phyloP scores from a whole-genome alignment of 1,284 basidiomycete species.

The Amylostereum areolatum region DNA sequence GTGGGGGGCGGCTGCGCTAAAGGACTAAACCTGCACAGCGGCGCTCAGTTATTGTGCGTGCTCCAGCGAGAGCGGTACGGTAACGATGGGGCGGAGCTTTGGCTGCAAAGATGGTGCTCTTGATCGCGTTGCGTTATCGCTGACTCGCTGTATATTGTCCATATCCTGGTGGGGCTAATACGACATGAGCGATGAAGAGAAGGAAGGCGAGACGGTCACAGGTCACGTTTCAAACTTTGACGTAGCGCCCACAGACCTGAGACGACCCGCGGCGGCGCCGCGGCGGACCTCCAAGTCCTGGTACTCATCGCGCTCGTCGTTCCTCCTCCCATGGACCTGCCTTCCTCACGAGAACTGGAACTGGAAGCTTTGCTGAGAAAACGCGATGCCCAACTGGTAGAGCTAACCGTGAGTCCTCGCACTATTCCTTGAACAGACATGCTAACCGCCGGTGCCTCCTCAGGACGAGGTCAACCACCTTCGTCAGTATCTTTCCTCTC shows the following conservation, averaged over 20 bases:
- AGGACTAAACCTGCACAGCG: too few relatives aligned
- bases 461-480: slow-evolving; percentile 69
- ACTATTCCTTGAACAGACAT: slow-evolving; percentile 7
- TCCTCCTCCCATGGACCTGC: slow-evolving; percentile 51
- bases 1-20: too few relatives aligned
- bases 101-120: too few relatives aligned
- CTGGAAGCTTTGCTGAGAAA: slow-evolving; percentile 67
- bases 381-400: slow-evolving; percentile 62
- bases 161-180: too few relatives aligned
- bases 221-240: too few relatives aligned
- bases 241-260: background rate
- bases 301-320: slow-evolving; percentile 8
- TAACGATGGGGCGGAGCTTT: too few relatives aligned
- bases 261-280: background rate
- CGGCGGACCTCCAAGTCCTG: background rate
- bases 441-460: background rate
- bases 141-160: too few relatives aligned
- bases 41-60: too few relatives aligned
- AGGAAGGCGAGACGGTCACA: too few relatives aligned
- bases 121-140: too few relatives aligned
- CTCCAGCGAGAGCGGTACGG: too few relatives aligned
- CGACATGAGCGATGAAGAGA: too few relatives aligned
- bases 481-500: slow-evolving; percentile 52
- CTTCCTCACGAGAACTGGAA: slow-evolving; percentile 68
- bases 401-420: slow-evolving; percentile 54